These are phyloP conservation scores for Backusella australiensis DNA, from an alignment of 192 early-diverging fungal species.

Conservation along the genomic window DNA sequence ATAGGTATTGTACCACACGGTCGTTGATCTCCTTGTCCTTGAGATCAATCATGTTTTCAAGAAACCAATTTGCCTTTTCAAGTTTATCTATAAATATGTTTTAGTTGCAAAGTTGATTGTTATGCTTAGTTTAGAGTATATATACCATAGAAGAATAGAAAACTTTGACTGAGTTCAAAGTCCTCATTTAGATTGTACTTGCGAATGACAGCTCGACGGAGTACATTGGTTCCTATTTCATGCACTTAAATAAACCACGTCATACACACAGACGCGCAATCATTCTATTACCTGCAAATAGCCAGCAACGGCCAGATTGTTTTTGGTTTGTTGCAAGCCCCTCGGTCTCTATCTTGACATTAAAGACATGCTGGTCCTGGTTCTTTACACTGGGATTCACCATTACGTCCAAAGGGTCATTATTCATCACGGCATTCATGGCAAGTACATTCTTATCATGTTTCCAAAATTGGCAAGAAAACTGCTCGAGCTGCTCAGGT, in stretches of 20 bases:
- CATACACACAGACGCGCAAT: background rate
- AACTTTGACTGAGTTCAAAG: constrained; percentile 77
- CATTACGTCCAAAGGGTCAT: constrained; percentile 55
- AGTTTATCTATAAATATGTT: constrained; percentile 55
- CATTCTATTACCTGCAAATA: constrained; percentile 64
- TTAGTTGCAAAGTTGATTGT: too few species aligned
- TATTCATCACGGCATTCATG: constrained; percentile 60
- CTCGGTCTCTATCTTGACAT: constrained; percentile 50
- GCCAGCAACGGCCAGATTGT: constrained; percentile 75
- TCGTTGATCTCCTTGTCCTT: constrained; percentile 59
- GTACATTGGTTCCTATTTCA: constrained; percentile 50
- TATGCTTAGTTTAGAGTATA: too few species aligned
- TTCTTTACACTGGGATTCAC: constrained; percentile 53
- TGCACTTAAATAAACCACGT: background rate
- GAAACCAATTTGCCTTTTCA: constrained; percentile 81
- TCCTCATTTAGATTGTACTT: constrained; percentile 66
- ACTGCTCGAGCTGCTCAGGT: constrained; percentile 17
- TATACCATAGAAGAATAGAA: constrained; percentile 49
- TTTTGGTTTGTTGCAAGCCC: constrained; percentile 67
- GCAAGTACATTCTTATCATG: constrained; percentile 69
- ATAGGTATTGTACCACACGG: constrained; percentile 67
- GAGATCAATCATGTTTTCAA: constrained; percentile 71
- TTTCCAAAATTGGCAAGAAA: constrained; percentile 46
- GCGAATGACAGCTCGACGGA: constrained; percentile 58
- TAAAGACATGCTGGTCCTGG: constrained; percentile 53